These are phyloP conservation scores for Termitomyces sp. DNA, from an alignment of 768 basidiomycete genomes.

Conservation along the genomic window DNA sequence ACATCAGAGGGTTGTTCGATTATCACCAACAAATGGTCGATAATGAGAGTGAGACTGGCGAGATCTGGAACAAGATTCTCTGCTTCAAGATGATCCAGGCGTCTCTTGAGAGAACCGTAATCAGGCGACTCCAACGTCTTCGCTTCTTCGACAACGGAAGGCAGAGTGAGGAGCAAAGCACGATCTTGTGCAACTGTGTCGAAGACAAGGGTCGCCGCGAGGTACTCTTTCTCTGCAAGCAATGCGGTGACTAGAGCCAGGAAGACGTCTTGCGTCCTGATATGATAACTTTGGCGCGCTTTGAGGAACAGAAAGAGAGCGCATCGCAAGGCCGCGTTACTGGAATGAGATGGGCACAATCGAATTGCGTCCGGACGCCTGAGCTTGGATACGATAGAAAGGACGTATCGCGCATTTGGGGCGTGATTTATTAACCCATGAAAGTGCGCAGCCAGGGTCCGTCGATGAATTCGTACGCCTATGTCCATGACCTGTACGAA, in stretches of 20 bases:
- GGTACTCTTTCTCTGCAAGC: background rate
- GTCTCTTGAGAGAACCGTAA: background rate
- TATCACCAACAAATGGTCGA: background rate
- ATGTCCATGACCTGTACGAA: background rate
- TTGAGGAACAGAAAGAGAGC: background rate
- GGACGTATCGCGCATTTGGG: background rate
- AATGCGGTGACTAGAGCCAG: background rate
- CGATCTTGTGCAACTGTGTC: background rate
- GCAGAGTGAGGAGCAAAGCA: background rate
- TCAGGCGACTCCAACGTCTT: background rate
- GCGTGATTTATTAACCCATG: background rate
- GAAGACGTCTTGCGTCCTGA: background rate
- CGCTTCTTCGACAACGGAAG: background rate
- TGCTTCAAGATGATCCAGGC: background rate
- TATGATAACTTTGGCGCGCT: background rate
- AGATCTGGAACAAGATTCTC: background rate
- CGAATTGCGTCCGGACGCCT: background rate
- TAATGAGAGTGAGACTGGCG: background rate
- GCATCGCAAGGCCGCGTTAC: background rate
- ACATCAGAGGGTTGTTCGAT: background rate
- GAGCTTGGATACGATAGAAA: rapidly evolving
- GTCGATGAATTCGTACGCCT: background rate
- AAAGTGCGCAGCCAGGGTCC: background rate
- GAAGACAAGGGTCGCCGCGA: background rate
- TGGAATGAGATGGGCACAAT: background rate